Conservation (phyloP, 495 filamentous ascomycete genomes). For the Penicillium ucsense region DNA sequence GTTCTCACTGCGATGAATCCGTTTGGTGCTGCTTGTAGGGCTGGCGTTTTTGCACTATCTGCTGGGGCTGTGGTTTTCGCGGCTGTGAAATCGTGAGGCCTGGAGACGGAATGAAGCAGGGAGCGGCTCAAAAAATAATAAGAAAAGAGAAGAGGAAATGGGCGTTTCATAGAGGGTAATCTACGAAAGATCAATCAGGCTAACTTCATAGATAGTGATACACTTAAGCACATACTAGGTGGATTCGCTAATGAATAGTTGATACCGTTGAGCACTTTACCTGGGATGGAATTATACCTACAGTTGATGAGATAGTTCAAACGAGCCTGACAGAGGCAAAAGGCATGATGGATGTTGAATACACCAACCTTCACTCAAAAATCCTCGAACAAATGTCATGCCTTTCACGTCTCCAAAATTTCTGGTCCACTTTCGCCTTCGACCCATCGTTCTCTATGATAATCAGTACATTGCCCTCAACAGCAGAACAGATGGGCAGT, state of each 20-base stretch:
- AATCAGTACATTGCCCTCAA: not conserved
- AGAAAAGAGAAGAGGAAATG: too few species aligned
- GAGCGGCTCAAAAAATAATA: too few species aligned
- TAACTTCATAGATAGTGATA: not conserved
- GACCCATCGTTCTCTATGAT: not conserved
- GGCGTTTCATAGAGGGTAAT: not conserved
- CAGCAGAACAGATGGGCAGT: not conserved
- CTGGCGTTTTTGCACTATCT: too few species aligned
- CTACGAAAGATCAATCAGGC: not conserved
- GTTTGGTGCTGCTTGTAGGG: too few species aligned
- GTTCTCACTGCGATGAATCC: too few species aligned
- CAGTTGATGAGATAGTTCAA: not conserved
- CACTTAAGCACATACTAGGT: not conserved
- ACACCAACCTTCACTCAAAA: not conserved
- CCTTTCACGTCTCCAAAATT: not conserved
- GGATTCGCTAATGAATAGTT: not conserved
- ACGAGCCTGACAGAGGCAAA: not conserved
- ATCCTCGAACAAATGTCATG: not conserved
- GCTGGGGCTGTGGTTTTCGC: too few species aligned
- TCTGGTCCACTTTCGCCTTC: not conserved
- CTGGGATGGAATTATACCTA: not conserved
- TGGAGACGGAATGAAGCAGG: too few species aligned
- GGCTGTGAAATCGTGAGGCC: too few species aligned
- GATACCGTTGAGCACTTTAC: not conserved
- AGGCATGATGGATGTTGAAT: not conserved